These are phyloP conservation scores for Didymella segeticola DNA, from an alignment of 2,329 filamentous ascomycete species.

Conservation along the genomic window DNA sequence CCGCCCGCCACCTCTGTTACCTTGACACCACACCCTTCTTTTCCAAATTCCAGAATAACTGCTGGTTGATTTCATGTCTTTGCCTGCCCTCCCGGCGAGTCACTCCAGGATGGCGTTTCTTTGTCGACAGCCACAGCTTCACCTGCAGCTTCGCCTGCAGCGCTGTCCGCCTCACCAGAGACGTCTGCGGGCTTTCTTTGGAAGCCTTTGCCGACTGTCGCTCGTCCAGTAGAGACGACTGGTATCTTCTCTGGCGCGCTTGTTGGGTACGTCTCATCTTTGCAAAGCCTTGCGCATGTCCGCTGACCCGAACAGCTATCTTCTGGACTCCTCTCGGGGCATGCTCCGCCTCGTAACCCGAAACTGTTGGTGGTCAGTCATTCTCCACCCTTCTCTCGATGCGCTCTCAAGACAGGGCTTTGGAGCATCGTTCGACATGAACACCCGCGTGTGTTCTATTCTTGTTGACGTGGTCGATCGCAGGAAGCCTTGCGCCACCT, in stretches of 20 bases:
- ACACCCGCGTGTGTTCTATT: background rate
- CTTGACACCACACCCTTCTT: slow-evolving; percentile 8
- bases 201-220: background rate
- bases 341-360: background rate
- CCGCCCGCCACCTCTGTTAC: slow-evolving; percentile 10
- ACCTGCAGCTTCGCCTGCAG: background rate
- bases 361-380: background rate
- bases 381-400: background rate
- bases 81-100: background rate
- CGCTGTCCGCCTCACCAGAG: background rate
- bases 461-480: background rate
- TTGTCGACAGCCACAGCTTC: background rate
- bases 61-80: background rate
- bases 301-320: background rate
- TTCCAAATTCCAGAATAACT: background rate
- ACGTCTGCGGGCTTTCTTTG: background rate
- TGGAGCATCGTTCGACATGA: background rate
- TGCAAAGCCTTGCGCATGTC: background rate
- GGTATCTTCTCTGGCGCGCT: background rate
- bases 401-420: background rate
- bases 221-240: background rate
- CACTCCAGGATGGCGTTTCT: background rate
- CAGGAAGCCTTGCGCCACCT: background rate
- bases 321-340: background rate
- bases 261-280: background rate